Percentiles rank a stretch among this genome's conserved stretches.
Conservation (phyloP, 2,329 filamentous ascomycete genomes). For the Phialophora chinensis region DNA sequence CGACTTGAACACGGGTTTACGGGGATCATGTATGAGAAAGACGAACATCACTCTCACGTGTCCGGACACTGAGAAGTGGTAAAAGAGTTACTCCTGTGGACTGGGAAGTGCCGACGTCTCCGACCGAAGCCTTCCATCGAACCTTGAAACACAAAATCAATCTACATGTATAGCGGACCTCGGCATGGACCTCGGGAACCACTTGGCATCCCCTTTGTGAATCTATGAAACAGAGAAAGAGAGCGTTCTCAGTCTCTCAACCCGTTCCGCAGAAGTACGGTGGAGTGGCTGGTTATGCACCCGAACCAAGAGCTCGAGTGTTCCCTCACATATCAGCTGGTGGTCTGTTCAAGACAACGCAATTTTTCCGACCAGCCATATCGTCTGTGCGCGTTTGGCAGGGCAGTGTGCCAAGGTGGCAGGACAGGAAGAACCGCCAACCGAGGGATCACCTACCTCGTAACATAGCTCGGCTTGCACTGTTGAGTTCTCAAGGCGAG, state of each 20-base stretch:
- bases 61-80: background rate
- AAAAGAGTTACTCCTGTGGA: background rate
- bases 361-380: background rate
- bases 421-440: background rate
- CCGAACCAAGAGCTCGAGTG: background rate
- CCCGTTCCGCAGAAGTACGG: background rate
- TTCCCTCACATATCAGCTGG: background rate
- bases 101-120: background rate
- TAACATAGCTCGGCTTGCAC: background rate
- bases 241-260: background rate
- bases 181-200: background rate
- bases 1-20: background rate
- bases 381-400: background rate
- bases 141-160: background rate
- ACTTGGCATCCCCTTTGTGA: background rate
- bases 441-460: background rate
- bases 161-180: background rate
- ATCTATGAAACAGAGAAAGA: background rate
- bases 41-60: background rate
- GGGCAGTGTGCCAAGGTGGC: background rate
- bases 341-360: background rate
- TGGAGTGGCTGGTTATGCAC: background rate
- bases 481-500: background rate
- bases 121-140: background rate
- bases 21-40: background rate